Evolutionary conservation across 192 early-diverging fungal species (phyloP), one percentile per base, ranked within the genome.

Genomic region (Blastocladiella britannica): DNA sequence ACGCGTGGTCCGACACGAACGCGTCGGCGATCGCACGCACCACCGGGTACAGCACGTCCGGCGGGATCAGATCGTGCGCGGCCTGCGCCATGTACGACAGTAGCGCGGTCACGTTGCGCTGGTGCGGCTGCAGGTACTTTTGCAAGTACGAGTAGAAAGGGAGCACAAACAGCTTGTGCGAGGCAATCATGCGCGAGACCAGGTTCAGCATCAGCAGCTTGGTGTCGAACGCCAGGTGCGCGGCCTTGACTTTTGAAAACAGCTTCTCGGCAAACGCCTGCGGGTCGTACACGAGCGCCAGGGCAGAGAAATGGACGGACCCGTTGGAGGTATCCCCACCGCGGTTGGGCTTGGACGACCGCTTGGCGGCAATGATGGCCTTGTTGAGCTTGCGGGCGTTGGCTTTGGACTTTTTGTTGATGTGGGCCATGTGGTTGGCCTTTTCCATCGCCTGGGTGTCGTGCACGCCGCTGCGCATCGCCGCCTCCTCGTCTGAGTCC

Each of bases 231-330:
- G 31, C 31, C 9, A 43, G 18, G 18, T 43, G 31, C 9, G 9
- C 31, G 68, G 72, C 30, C 37, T 74, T 65, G 28, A 96, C 69
- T 0, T 84, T 77, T 12, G 84, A 78, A 67, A 94, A 94, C n/a
- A 99, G 72, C 68, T 90, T 88, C 59, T 99, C 95, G 30, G 82
- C 76, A 66, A 94, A 93, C n/a, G 86, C 85, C 72, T 99, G 95
- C 26, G 95, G 88, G 66, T 97, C 93, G 67, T 99, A 90, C 54
- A 99, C 62, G 27, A 97, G 69, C 58, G 93, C 90, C 8, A 97
- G 74, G 0, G 90, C 91, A 12, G 91, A 91, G 63, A 99, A 99
- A 63, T 88, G 87, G 67, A 90, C 85, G 4, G 78, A 77, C 56
- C 74, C 76, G 30, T 68, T 70, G 65, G 79, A 80, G 27, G 73